Evolutionary conservation across 495 filamentous ascomycete species (phyloP).

Genomic region (Neurospora sp.): DNA sequence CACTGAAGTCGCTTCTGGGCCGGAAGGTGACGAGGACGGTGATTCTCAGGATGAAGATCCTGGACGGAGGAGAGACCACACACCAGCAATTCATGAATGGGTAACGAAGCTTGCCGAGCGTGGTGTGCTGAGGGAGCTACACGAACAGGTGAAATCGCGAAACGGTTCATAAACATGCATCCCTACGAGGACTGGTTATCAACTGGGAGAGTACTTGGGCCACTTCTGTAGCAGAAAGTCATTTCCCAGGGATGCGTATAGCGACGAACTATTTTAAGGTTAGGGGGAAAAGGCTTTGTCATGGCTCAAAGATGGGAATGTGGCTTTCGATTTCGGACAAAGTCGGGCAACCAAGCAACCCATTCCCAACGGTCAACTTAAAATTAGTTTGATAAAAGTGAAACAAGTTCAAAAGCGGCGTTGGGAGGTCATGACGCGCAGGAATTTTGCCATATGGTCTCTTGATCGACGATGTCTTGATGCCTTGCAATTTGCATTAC

Average conservation of each 20-base stretch:
- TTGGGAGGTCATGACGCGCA: neutral
- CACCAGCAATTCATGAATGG: slow-evolving; percentile 34
- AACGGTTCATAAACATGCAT: neutral
- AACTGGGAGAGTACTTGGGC: neutral
- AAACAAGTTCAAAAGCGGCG: neutral
- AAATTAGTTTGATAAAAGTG: neutral
- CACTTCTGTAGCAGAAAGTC: neutral
- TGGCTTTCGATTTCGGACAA: neutral
- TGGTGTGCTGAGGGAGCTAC: slow-evolving; percentile 24
- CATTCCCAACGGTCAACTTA: neutral
- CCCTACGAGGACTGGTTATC: neutral
- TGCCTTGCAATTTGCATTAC: neutral
- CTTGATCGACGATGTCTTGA: neutral
- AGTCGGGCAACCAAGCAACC: neutral
- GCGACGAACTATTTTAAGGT: neutral
- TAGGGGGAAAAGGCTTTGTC: neutral
- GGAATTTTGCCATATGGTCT: neutral
- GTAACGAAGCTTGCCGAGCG: slow-evolving; percentile 30
- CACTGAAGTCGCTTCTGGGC: slow-evolving; percentile 9
- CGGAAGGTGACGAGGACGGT: neutral
- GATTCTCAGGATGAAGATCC: slow-evolving; percentile 17
- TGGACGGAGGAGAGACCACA: slow-evolving; percentile 30
- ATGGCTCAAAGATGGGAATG: neutral
- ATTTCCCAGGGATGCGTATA: neutral
- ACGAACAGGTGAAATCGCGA: slow-evolving; percentile 11